These are phyloP conservation scores for Patellaria atrata DNA, from an alignment of 495 filamentous ascomycete species.

Conservation along the genomic window DNA sequence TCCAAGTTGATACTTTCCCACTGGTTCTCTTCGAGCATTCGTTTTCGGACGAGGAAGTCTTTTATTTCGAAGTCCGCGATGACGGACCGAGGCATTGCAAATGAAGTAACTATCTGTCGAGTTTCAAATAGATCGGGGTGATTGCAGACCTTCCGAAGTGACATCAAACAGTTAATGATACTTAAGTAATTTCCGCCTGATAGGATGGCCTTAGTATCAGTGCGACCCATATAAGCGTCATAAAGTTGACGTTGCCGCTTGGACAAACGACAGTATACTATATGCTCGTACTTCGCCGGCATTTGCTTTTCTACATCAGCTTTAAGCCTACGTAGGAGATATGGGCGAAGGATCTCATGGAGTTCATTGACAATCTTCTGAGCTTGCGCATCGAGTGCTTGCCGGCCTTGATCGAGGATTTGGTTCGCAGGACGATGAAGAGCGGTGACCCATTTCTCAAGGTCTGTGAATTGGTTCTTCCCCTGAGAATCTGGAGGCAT, in stretches of 20 bases:
- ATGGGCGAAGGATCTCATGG: constrained; percentile 83
- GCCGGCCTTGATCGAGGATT: constrained; percentile 85
- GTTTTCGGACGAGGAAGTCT: constrained; percentile 53
- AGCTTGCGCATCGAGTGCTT: constrained; percentile 85
- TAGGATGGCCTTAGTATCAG: constrained; percentile 75
- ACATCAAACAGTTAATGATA: constrained; percentile 98
- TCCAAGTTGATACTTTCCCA: constrained; percentile 54
- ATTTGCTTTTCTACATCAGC: constrained; percentile 99
- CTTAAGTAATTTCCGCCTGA: constrained; percentile 94
- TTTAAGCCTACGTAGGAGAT: constrained; percentile 83
- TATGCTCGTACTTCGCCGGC: constrained; percentile 94
- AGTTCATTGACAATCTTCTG: constrained; percentile 78
- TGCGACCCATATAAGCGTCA: constrained; percentile 90
- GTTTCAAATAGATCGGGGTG: constrained; percentile 97
- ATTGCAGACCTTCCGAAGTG: constrained; percentile 94
- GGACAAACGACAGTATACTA: constrained; percentile 86
- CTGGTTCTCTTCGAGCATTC: constrained; percentile 49
- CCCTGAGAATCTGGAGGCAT: constrained; percentile 73
- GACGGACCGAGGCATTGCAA: constrained; percentile 76
- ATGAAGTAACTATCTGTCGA: constrained; percentile 93
- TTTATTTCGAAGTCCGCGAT: constrained; percentile 66
- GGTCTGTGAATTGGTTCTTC: constrained; percentile 73
- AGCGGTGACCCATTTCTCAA: constrained; percentile 86
- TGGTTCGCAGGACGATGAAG: constrained; percentile 86
- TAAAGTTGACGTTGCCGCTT: constrained; percentile 92